Evolutionary conservation across 1,139 yeast genomes (phyloP), one percentile per base, ranked within the genome.

Genomic region (Pichia terricola): DNA sequence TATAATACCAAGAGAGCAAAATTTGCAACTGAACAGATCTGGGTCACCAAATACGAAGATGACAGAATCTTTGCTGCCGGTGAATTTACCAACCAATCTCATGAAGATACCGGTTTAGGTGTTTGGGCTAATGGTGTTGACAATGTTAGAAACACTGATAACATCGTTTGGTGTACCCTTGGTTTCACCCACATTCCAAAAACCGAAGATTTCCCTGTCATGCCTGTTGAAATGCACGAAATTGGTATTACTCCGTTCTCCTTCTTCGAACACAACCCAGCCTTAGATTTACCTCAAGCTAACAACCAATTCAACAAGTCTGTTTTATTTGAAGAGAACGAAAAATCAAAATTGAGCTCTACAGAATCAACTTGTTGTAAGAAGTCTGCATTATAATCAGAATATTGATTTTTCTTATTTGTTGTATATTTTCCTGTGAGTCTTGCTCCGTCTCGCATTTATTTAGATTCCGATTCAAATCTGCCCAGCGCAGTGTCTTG

Each of bases 171-270:
- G 94, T 87, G 88, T 55, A 84, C 95, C 41, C 65, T 86, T 62
- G 94, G 89, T 31, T 75, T 86, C 68, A 86, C 95, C 28, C 95
- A 86, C 62, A 77, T 85, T 58, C 94, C 94, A 55, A 76, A 89
- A 59, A 82, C 82, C 34, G 95, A 86, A 68, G 95, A 86, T 65
- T 86, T 84, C 83, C 95, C 95, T 44, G 94, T 86, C 50, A 86
- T 86, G 95, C 94, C 95, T 38, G 84, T 80, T 47, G 95, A 86
- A 68, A 77, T 77, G 55, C 68, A 75, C 63, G 81, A 74, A 60
- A 79, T 85, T 54, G 73, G 77, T 50, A 71, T 86, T 50, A 72
- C 74, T 43, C 95, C 95, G 43, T 68, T 73, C 57, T 86, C 86
- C 50, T 86, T 86, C 77, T 86, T 84, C 63, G 79, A 79, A 54